These are phyloP conservation scores for Heracleum sosnowskyi DNA, from an alignment of 129 eudicot genomes.

Conservation along the genomic window DNA sequence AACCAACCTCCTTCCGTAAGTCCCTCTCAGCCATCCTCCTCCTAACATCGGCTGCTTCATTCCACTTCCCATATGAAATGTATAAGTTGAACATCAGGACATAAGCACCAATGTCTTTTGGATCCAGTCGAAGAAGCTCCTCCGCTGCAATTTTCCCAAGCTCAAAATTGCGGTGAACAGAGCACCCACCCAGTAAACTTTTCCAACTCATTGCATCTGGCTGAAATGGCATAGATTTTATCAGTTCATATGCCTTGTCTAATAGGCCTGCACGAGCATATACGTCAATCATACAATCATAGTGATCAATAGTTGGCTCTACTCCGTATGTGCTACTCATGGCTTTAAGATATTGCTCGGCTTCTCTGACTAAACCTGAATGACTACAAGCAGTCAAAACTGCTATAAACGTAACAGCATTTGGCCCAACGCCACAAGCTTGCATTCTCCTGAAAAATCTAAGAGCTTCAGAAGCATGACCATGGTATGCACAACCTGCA, in stretches of 20 bases:
- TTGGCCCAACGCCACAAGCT: conserved; percentile 14
- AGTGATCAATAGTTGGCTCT: conserved; percentile 26
- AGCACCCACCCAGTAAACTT: conserved; percentile 26
- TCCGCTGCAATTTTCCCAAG: conserved; percentile 33
- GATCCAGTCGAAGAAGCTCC: conserved; percentile 25
- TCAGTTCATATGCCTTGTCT: conserved; percentile 15
- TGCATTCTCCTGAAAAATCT: conserved; percentile 18
- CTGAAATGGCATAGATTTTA: conserved; percentile 20
- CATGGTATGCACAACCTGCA: conserved; percentile 28
- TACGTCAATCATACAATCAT: conserved; percentile 28
- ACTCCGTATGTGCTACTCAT: conserved; percentile 16
- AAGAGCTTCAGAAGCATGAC: conserved; percentile 22
- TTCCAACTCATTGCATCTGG: conserved; percentile 30
- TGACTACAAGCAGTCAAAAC: conserved; percentile 29
- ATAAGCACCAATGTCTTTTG: conserved; percentile 18
- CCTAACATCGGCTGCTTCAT: conserved; percentile 20
- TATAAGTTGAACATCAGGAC: conserved; percentile 23
- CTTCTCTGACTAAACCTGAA: conserved; percentile 20
- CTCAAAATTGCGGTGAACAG: conserved; percentile 25
- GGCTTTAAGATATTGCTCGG: conserved; percentile 9
- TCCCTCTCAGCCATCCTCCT: conserved; percentile 24
- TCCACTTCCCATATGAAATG: conserved; percentile 20
- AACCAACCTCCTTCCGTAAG: conserved; percentile 20
- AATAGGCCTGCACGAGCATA: conserved; percentile 28
- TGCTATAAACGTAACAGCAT: conserved; percentile 28